Percentiles rank a stretch among this genome's conserved stretches.
phyloP scores from a whole-genome alignment of 192 early-diverging fungal species.

The Helicostylum pulchrum region DNA sequence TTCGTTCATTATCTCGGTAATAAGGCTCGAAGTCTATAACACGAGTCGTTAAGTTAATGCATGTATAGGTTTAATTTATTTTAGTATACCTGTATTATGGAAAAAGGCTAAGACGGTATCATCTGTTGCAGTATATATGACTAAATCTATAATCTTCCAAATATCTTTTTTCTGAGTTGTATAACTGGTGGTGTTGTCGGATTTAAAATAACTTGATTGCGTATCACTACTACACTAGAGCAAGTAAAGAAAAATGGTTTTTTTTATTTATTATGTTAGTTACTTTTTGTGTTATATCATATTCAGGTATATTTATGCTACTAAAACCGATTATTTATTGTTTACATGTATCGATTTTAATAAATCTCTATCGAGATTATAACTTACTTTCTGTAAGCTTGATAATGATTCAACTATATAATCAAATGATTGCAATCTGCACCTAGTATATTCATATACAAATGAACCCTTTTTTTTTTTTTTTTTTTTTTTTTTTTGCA shows the following conservation, averaged over 20 bases:
- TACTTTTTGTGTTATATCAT: not conserved
- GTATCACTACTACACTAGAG: too few relatives aligned
- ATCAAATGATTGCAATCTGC: slow-evolving; percentile 4
- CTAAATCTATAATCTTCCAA: slow-evolving; percentile 19
- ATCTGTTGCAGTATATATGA: slow-evolving; percentile 22
- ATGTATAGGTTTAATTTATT: not conserved
- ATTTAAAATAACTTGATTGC: too few relatives aligned
- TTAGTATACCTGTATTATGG: slow-evolving; percentile 7
- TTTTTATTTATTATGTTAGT: not conserved
- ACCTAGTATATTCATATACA: not conserved
- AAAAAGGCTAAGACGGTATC: slow-evolving; percentile 21
- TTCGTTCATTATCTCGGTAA: not conserved
- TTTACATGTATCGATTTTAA: too few relatives aligned
- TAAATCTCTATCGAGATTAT: too few relatives aligned
- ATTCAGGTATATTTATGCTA: too few relatives aligned
- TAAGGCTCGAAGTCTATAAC: not conserved
- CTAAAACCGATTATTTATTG: too few relatives aligned
- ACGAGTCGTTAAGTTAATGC: not conserved
- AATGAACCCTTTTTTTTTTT: not conserved
- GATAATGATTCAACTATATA: not conserved
- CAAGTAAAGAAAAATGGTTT: not conserved
- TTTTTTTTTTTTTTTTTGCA: not conserved
- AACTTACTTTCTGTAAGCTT: slow-evolving; percentile 3
- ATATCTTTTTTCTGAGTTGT: not conserved
- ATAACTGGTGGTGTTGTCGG: not conserved